phyloP scores from a whole-genome alignment of 345 rosid genomes.

The Hevea brasiliensis region DNA sequence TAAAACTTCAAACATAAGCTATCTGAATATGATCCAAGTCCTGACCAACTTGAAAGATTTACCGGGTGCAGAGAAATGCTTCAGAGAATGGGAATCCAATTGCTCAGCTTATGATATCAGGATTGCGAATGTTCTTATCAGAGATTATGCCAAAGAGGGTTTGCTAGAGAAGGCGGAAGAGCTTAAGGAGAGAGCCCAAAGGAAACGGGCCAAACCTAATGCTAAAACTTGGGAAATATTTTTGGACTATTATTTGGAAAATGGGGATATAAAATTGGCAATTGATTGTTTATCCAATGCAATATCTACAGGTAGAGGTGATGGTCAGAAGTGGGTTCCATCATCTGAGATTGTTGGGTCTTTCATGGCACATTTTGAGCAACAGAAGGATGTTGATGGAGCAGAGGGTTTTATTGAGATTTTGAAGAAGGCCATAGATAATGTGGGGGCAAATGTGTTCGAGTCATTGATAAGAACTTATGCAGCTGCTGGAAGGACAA shows the following conservation, averaged over 20 bases:
- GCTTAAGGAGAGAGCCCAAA: constrained; percentile 60
- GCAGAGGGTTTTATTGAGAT: constrained; percentile 74
- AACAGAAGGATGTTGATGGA: constrained; percentile 72
- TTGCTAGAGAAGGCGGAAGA: constrained; percentile 62
- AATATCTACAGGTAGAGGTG: constrained; percentile 59
- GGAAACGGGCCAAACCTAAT: constrained; percentile 71
- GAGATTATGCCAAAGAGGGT: constrained; percentile 66
- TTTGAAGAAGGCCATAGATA: constrained; percentile 66
- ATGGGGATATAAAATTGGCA: constrained; percentile 50
- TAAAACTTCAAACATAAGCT: constrained; percentile 71
- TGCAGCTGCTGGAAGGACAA: constrained; percentile 76
- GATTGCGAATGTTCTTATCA: constrained; percentile 64
- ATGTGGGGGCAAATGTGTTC: constrained; percentile 57
- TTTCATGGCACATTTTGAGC: constrained; percentile 70
- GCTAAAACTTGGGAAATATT: constrained; percentile 86
- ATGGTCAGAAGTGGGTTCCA: constrained; percentile 79
- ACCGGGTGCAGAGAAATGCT: constrained; percentile 87
- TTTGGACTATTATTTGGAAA: constrained; percentile 59
- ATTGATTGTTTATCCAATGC: constrained; percentile 71
- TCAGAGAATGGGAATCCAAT: constrained; percentile 78
- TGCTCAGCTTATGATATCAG: constrained; percentile 74
- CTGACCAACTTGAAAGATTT: constrained; percentile 81
- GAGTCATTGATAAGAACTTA: constrained; percentile 87
- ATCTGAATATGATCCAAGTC: constrained; percentile 89
- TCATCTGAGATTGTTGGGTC: constrained; percentile 48